Evolutionary conservation across 352 stramenopile genomes (phyloP).

Genomic region (Blastocystis sp.): DNA sequence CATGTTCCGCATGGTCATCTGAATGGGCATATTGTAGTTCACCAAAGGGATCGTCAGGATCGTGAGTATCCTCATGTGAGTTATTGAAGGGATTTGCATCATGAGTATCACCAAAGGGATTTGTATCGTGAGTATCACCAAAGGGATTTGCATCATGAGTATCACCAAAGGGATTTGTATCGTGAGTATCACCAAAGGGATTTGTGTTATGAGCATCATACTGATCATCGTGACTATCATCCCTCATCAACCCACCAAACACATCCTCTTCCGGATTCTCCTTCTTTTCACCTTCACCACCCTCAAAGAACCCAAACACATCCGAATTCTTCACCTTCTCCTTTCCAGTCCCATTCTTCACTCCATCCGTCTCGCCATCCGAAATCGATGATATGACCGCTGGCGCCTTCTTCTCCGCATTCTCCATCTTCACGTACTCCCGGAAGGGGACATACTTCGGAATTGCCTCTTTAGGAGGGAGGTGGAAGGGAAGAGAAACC

Average conservation of each 20-base stretch:
- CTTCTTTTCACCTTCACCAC: neutral
- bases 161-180: neutral
- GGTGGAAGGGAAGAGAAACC: neutral
- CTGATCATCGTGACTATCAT: neutral
- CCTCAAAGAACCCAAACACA: too few species aligned
- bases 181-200: neutral
- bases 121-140: neutral
- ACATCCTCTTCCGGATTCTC: neutral
- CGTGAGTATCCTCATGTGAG: too few species aligned
- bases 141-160: neutral
- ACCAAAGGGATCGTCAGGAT: too few species aligned
- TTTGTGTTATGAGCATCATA: too few species aligned
- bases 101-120: neutral
- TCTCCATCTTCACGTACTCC: slow-evolving; percentile 20
- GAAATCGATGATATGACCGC: neutral
- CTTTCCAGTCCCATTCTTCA: neutral
- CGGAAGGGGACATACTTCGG: slow-evolving; percentile 2
- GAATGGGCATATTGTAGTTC: too few species aligned
- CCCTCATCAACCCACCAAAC: neutral
- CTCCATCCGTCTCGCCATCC: neutral
- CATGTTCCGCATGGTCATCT: too few species aligned
- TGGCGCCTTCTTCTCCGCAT: neutral
- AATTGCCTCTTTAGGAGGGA: neutral
- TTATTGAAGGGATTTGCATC: too few species aligned
- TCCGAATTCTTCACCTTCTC: neutral